phyloP scores from a whole-genome alignment of 352 stramenopile genomes.

The Phytopythium helicoides region DNA sequence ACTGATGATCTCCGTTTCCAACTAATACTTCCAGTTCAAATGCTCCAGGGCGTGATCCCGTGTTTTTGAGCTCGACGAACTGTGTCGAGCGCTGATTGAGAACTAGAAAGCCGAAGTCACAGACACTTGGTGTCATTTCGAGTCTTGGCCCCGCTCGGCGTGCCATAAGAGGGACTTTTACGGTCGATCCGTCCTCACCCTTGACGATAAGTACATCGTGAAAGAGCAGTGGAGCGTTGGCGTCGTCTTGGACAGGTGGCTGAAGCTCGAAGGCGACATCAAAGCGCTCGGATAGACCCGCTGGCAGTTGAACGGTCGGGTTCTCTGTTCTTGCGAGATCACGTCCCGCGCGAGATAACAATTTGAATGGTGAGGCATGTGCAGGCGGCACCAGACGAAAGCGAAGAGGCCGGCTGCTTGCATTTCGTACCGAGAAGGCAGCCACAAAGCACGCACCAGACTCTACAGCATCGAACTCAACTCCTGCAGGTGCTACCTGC shows the following conservation, averaged over 20 bases:
- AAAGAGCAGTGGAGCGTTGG: conserved; percentile 31
- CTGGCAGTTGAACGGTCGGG: conserved; percentile 56
- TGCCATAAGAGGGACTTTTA: conserved; percentile 67
- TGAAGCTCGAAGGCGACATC: conserved; percentile 59
- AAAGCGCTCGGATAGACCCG: conserved; percentile 56
- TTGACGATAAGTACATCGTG: conserved; percentile 61
- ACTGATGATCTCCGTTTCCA: background rate
- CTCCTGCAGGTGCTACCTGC: conserved; percentile 51
- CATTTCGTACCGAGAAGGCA: conserved; percentile 59
- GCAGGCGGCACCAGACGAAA: conserved; percentile 56
- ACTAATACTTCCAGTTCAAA: conserved; percentile 60
- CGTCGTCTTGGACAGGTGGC: background rate
- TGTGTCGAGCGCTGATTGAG: conserved; percentile 47
- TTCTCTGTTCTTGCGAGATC: conserved; percentile 70
- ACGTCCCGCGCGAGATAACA: conserved; percentile 43
- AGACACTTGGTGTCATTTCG: conserved; percentile 46
- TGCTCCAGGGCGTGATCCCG: conserved; percentile 25
- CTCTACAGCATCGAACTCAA: conserved; percentile 74
- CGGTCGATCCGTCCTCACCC: conserved; percentile 48
- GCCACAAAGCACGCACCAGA: conserved; percentile 62
- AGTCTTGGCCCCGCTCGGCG: conserved; percentile 50
- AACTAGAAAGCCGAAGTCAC: conserved; percentile 70
- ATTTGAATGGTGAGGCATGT: conserved; percentile 50
- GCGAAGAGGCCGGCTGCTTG: conserved; percentile 54
- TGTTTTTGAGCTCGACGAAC: conserved; percentile 58